These are phyloP conservation scores for Chlorella sp. DNA, from an alignment of 139 green algal species.

Conservation along the genomic window DNA sequence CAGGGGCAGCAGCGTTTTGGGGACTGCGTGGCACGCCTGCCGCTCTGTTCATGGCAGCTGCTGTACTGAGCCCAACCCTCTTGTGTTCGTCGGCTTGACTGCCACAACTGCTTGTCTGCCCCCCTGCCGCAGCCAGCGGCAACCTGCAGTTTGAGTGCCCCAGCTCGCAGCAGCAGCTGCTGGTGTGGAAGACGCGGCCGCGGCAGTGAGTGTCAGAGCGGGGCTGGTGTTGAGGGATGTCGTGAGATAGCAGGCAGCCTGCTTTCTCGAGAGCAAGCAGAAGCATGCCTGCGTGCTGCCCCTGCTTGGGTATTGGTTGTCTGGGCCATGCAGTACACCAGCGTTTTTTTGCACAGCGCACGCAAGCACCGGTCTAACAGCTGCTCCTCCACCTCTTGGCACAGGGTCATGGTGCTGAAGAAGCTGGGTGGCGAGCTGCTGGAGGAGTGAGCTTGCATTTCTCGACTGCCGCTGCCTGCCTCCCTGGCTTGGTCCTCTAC, in stretches of 20 bases:
- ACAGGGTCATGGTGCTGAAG: slow-evolving; percentile 95
- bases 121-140: slow-evolving; percentile 61
- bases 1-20: no score
- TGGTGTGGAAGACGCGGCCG: slow-evolving; percentile 93
- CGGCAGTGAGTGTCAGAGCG: slow-evolving; percentile 63
- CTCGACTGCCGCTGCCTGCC: no score
- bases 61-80: not conserved
- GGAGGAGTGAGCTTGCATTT: slow-evolving; percentile 42
- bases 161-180: slow-evolving; percentile 96
- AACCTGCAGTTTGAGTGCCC: slow-evolving; percentile 91
- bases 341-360: no score
- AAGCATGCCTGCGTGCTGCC: not conserved
- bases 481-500: no score
- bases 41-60: not conserved
- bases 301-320: not conserved
- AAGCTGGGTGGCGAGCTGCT: slow-evolving; percentile 93
- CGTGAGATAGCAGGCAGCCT: no score
- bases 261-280: no score
- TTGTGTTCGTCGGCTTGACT: no score
- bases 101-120: not conserved
- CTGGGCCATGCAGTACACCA: no score
- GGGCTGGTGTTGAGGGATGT: not conserved
- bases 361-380: no score
- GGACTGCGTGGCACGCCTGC: not conserved
- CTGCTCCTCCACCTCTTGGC: not conserved